Percentiles rank a stretch among this genome's conserved stretches.
Conservation (phyloP, 441 rosid genomes). For the Populus tomentosa region DNA sequence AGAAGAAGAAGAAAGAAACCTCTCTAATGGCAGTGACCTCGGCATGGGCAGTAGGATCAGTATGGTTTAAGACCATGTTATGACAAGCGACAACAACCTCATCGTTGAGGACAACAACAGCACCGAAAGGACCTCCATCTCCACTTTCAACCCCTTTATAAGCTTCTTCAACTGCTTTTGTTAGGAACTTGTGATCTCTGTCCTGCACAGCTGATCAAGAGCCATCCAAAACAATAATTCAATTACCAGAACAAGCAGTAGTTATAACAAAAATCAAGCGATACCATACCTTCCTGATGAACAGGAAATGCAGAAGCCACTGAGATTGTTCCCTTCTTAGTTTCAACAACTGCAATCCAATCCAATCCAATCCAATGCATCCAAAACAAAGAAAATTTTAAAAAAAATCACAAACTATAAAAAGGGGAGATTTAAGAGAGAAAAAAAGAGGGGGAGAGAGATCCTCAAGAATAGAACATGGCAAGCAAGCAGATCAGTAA, state of each 20-base stretch:
- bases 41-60: constrained; percentile 6
- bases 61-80: not conserved
- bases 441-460: not conserved
- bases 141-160: constrained; percentile 2
- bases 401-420: not conserved
- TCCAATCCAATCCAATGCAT: not conserved
- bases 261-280: not conserved
- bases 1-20: not conserved
- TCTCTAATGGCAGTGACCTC: not conserved
- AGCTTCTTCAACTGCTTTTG: not conserved
- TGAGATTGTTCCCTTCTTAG: not conserved
- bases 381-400: not conserved
- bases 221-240: not conserved
- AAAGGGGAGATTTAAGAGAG: not conserved
- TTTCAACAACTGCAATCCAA: not conserved
- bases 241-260: not conserved
- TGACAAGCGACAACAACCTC: constrained; percentile 1
- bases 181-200: constrained; percentile 1
- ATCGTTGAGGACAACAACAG: not conserved
- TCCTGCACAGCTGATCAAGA: not conserved
- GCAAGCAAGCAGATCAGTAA: not conserved
- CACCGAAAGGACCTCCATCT: constrained; percentile 9
- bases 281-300: not conserved
- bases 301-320: not conserved
- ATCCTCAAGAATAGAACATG: not conserved